Conservation (phyloP, 1,139 yeast genomes). For the Eremothecium coryli region DNA sequence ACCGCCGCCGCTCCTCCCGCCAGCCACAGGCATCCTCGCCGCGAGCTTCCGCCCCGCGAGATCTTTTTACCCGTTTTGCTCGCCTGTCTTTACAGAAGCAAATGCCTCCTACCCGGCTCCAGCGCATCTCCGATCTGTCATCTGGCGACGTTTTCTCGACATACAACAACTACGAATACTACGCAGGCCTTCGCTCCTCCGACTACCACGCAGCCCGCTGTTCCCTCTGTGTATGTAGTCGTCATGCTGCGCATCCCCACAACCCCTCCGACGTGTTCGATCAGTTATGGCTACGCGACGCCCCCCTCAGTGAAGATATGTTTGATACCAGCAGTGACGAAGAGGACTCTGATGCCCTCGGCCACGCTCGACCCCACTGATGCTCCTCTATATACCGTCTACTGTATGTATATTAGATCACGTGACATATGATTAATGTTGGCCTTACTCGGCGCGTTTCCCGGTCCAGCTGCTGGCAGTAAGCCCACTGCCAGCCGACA, state of each 20-base stretch:
- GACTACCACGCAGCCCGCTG: background rate
- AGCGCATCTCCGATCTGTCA: conserved; percentile 1
- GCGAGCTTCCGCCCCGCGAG: too few relatives aligned
- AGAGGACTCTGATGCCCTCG: conserved; percentile 10
- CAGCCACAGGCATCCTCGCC: conserved; percentile 2
- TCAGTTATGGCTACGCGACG: too few relatives aligned
- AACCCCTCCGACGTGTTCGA: background rate
- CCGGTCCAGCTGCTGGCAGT: background rate
- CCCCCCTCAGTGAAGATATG: conserved; percentile 20
- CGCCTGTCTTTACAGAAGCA: conserved; percentile 1
- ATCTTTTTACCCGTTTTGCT: too few relatives aligned
- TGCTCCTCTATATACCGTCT: background rate
- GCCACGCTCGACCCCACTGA: background rate
- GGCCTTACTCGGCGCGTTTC: background rate
- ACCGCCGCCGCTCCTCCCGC: too few relatives aligned
- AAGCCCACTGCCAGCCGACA: background rate
- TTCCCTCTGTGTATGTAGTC: conserved; percentile 3
- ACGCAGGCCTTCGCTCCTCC: conserved; percentile 1
- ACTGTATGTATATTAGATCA: background rate
- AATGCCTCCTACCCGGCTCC: background rate
- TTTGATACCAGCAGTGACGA: conserved; percentile 29
- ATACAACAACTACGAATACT: too few relatives aligned
- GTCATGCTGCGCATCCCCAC: conserved; percentile 2
- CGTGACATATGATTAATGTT: background rate
- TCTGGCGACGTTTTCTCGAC: too few relatives aligned